Percentiles rank a stretch among this genome's conserved stretches.
Conservation (phyloP, 495 filamentous ascomycete species). For the Penicillium diatomitis region DNA sequence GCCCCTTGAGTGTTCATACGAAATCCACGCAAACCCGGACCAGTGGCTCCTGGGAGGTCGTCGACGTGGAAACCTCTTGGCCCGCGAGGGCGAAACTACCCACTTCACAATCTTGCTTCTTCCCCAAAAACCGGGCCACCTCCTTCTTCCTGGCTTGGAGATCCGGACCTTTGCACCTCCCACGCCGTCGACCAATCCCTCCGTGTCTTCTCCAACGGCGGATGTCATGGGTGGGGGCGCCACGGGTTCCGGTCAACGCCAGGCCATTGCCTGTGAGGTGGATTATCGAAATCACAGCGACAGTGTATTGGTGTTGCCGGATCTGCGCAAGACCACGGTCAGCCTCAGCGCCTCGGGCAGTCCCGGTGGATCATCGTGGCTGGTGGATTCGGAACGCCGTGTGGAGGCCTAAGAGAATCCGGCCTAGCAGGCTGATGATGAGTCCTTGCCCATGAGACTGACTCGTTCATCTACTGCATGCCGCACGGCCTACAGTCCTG, state of each 20-base stretch:
- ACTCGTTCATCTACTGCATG: too few relatives aligned
- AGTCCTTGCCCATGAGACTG: not conserved
- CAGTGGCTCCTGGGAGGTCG: slow-evolving; percentile 79
- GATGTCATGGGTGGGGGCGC: slow-evolving; percentile 8
- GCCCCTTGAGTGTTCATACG: slow-evolving; percentile 72
- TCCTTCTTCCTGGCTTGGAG: slow-evolving; percentile 70
- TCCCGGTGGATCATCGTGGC: slow-evolving; percentile 52
- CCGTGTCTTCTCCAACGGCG: slow-evolving; percentile 11
- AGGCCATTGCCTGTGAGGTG: slow-evolving; percentile 57
- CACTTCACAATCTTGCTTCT: slow-evolving; percentile 59
- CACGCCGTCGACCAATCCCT: slow-evolving; percentile 5
- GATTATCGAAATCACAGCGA: slow-evolving; percentile 71
- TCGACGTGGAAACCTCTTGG: slow-evolving; percentile 66
- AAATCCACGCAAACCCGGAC: slow-evolving; percentile 66
- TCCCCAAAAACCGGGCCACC: slow-evolving; percentile 65
- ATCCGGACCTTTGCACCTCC: slow-evolving; percentile 48
- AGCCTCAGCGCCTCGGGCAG: slow-evolving; percentile 53
- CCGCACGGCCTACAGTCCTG: too few relatives aligned
- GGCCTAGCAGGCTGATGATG: not conserved
- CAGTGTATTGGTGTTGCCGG: slow-evolving; percentile 65
- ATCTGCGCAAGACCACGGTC: slow-evolving; percentile 68
- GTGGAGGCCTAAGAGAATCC: slow-evolving; percentile 8
- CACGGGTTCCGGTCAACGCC: slow-evolving; percentile 19
- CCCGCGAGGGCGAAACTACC: slow-evolving; percentile 38
- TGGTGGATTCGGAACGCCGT: slow-evolving; percentile 46